Conservation (phyloP, 257 asterid species). For the Forsythia suspensa region DNA sequence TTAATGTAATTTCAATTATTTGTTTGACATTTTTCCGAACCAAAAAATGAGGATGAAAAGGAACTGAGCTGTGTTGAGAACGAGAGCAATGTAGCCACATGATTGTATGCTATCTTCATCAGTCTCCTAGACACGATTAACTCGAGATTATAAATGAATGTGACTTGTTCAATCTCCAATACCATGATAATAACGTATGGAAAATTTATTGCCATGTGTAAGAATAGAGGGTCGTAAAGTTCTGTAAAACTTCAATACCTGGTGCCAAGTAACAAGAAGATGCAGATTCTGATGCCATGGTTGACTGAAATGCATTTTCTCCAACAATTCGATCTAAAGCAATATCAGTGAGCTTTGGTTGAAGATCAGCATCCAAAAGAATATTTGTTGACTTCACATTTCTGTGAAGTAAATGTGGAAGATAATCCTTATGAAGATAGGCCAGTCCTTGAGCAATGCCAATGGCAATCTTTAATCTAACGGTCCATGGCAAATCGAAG, state of each 20-base stretch:
- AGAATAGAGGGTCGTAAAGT: not conserved
- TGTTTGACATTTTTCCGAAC: no score
- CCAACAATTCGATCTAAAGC: slow-evolving; percentile 68
- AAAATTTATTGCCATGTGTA: no score
- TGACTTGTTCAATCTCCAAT: no score
- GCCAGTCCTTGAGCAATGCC: slow-evolving; percentile 86
- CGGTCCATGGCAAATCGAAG: slow-evolving; percentile 57
- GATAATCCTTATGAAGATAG: slow-evolving; percentile 75
- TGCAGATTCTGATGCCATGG: slow-evolving; percentile 49
- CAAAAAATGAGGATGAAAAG: no score
- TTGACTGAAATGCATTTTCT: slow-evolving; percentile 49
- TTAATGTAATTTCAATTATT: no score
- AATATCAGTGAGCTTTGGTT: slow-evolving; percentile 77
- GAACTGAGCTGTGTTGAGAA: no score
- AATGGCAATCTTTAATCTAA: slow-evolving; percentile 62
- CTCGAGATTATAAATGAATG: not conserved
- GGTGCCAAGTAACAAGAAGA: slow-evolving; percentile 77
- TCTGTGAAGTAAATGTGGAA: slow-evolving; percentile 70
- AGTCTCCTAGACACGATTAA: no score
- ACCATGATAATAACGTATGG: not conserved
- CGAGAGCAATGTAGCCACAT: no score
- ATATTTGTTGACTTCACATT: slow-evolving; percentile 69
- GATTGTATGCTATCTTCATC: no score
- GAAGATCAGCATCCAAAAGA: slow-evolving; percentile 68
- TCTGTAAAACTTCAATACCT: slow-evolving; percentile 41